phyloP scores from a whole-genome alignment of 75 land plant species.

The Selaginella tamariscina region DNA sequence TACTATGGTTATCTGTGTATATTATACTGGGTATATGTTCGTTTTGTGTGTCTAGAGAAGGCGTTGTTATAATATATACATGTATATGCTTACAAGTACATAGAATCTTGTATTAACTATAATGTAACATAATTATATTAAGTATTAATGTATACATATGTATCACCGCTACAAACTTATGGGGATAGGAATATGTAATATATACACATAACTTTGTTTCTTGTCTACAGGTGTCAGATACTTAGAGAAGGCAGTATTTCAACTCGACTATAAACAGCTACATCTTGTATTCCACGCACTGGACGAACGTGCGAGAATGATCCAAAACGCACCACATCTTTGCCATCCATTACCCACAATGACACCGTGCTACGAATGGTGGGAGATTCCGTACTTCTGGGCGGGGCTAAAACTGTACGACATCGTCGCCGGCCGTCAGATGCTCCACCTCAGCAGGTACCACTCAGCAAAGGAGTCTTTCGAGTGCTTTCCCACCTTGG shows the following conservation, averaged over 20 bases:
- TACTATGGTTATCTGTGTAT: no score
- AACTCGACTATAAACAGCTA: slow-evolving; percentile 81
- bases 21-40: no score
- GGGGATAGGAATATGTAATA: no score
- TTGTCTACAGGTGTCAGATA: slow-evolving; percentile 63
- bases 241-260: slow-evolving; percentile 91
- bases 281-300: slow-evolving; percentile 96
- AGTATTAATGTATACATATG: no score
- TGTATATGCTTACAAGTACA: no score
- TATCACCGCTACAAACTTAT: no score
- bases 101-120: no score
- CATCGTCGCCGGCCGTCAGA: slow-evolving; percentile 70
- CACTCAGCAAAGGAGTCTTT: slow-evolving; percentile 69
- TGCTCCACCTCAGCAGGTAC: slow-evolving; percentile 80
- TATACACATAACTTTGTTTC: no score
- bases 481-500: slow-evolving; percentile 83
- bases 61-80: no score
- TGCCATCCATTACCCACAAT: slow-evolving; percentile 84
- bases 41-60: no score
- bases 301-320: slow-evolving; percentile 81
- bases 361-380: slow-evolving; percentile 98
- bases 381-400: slow-evolving; percentile 92
- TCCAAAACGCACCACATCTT: slow-evolving; percentile 94
- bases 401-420: slow-evolving; percentile 82
- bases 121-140: no score